A percentile compares a stretch with the other conserved stretches of the same genome.
Conservation (phyloP, 768 basidiomycete species). For the Tylopilus plumbeoviolaceoides region DNA sequence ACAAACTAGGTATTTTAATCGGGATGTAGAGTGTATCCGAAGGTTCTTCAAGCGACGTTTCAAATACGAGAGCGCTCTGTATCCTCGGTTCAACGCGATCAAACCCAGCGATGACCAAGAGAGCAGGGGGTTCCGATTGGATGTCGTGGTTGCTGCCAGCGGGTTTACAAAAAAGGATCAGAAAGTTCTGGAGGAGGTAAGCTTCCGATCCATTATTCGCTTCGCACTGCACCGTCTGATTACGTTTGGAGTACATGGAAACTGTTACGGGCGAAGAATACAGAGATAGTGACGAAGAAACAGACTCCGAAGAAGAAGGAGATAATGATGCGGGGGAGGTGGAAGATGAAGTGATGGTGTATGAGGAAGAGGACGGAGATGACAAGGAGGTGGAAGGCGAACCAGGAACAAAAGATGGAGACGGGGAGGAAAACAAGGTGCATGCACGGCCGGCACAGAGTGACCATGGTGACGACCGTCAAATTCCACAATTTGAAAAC, state of each 20-base stretch:
- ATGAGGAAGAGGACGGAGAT: constrained; percentile 29
- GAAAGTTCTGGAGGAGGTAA: constrained; percentile 78
- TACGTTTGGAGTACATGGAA: constrained; percentile 61
- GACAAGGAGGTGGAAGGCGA: constrained; percentile 37
- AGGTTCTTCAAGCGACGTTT: constrained; percentile 90
- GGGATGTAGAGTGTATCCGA: constrained; percentile 95
- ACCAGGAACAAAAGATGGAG: constrained; percentile 33
- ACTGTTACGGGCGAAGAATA: constrained; percentile 38
- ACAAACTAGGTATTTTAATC: constrained; percentile 87
- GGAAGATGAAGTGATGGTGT: constrained; percentile 29
- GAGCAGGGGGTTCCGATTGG: constrained; percentile 64
- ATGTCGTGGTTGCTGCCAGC: constrained; percentile 91
- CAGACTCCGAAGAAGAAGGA: constrained; percentile 35
- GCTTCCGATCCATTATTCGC: constrained; percentile 27
- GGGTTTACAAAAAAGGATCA: constrained; percentile 86
- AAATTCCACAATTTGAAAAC: constrained; percentile 12
- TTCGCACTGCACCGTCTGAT: constrained; percentile 17
- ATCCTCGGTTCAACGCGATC: constrained; percentile 71
- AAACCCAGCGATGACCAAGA: constrained; percentile 32
- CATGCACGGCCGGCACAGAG: not conserved
- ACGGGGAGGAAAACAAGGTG: constrained; percentile 22
- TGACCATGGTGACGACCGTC: constrained; percentile 10
- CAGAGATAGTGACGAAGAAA: constrained; percentile 27
- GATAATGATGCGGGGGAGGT: constrained; percentile 35
- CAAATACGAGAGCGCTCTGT: constrained; percentile 85